These are phyloP conservation scores for Prunus persica DNA, from an alignment of 306 rosid species.

Conservation along the genomic window Prunus_persica_NCBIv2 NC_034011.1:25612001-25612500, in stretches of 20 bases:
- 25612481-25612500: slow-evolving; percentile 10
- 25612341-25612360: neutral
- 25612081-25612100: neutral
- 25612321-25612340: neutral
- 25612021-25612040: neutral
- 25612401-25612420: neutral
- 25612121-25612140: neutral
- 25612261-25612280: neutral
- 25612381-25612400: neutral
- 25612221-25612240: neutral
- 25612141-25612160: neutral
- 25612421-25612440: neutral
- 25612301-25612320: neutral
- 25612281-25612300: neutral
- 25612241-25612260: neutral
- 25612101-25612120: neutral
- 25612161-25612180: neutral
- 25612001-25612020: neutral
- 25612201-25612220: neutral
- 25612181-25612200: neutral
- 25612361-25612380: neutral
- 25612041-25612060: neutral
- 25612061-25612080: neutral
- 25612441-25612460: neutral
- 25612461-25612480: neutral